These are phyloP conservation scores for Cyclotella choctawhatcheeana DNA, from an alignment of 108 stramenopile species.

Conservation along the genomic window DNA sequence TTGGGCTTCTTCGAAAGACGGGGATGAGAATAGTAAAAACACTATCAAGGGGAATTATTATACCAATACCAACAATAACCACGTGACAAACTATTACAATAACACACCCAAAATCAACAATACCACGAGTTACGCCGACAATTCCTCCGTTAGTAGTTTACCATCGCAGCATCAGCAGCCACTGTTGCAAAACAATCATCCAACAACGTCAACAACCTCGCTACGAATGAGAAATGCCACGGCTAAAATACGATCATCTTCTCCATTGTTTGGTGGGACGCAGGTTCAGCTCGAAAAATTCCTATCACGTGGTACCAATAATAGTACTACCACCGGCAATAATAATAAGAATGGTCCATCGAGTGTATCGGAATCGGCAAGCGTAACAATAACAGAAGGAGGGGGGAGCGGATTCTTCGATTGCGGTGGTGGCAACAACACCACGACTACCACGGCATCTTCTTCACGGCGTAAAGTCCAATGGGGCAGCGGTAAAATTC, in stretches of 20 bases:
- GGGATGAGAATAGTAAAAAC: too few relatives aligned
- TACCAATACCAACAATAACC: too few relatives aligned
- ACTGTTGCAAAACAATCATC: not conserved
- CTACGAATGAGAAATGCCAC: too few relatives aligned
- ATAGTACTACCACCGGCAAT: not conserved
- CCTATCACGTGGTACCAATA: not conserved
- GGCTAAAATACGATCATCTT: not conserved
- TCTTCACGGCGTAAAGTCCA: slow-evolving; percentile 8
- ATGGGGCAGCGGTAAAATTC: slow-evolving; percentile 7
- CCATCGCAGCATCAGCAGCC: not conserved
- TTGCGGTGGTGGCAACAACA: not conserved
- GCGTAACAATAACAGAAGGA: not conserved
- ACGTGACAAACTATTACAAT: not conserved
- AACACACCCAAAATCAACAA: not conserved
- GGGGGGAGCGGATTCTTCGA: slow-evolving; percentile 4
- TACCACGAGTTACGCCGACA: not conserved
- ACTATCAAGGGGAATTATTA: too few relatives aligned
- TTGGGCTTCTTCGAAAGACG: too few relatives aligned
- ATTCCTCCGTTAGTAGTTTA: not conserved
- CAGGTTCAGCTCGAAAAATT: slow-evolving; percentile 25
- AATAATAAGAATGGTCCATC: not conserved
- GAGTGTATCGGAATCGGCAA: slow-evolving; percentile 7
- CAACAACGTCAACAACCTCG: too few relatives aligned
- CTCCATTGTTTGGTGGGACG: not conserved
- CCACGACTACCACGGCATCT: not conserved